Conservation (phyloP, 495 filamentous ascomycete genomes). For the Ramalina intermedia region DNA sequence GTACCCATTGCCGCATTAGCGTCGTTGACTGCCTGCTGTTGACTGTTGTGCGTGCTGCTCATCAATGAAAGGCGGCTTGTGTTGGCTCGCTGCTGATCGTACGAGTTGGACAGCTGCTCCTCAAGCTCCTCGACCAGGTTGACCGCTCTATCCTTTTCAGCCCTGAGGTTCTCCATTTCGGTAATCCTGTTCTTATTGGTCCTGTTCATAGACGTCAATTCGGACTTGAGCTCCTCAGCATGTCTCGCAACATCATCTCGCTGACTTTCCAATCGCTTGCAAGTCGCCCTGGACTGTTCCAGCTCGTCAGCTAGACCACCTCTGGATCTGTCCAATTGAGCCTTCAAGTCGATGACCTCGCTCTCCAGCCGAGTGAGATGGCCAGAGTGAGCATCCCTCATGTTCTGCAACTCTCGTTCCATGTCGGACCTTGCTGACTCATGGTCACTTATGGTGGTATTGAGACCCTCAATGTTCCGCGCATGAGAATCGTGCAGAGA, state of each 20-base stretch:
- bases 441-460: slow-evolving; percentile 17
- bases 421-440: slow-evolving; percentile 14
- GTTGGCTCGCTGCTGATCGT: slow-evolving; percentile 74
- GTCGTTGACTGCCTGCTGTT: slow-evolving; percentile 34
- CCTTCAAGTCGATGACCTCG: slow-evolving; percentile 19
- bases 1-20: slow-evolving; percentile 29
- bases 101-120: slow-evolving; percentile 89
- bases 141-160: slow-evolving; percentile 69
- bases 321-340: slow-evolving; percentile 20
- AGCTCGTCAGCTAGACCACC: slow-evolving; percentile 26
- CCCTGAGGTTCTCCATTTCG: slow-evolving; percentile 41
- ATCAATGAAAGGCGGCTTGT: slow-evolving; percentile 63
- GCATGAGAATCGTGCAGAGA: slow-evolving; percentile 39
- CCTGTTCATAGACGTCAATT: slow-evolving; percentile 54
- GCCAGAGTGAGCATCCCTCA: slow-evolving; percentile 34
- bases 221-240: slow-evolving; percentile 41
- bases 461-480: slow-evolving; percentile 34
- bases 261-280: slow-evolving; percentile 27
- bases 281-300: slow-evolving; percentile 25
- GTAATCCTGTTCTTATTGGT: slow-evolving; percentile 56
- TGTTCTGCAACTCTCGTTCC: slow-evolving; percentile 39
- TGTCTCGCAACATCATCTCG: slow-evolving; percentile 37
- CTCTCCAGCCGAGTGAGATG: slow-evolving; percentile 21
- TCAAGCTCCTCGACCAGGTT: slow-evolving; percentile 90
- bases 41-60: slow-evolving; percentile 40